Conservation (phyloP, 805 yeast genomes). For the Zygosaccharomyces rouxii region DNA sequence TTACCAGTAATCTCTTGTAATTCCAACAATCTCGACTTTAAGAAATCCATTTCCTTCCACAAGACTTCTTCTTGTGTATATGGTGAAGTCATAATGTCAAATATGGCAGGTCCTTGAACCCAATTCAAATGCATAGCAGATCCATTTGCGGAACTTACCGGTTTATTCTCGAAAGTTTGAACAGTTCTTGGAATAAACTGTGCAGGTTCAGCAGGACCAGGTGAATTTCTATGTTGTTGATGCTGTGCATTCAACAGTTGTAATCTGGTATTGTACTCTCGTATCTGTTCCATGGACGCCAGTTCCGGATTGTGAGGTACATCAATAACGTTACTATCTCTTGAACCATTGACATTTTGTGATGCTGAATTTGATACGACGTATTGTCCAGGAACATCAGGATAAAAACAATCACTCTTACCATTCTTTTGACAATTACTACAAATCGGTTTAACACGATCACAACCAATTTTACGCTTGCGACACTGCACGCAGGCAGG, state of each 20-base stretch:
- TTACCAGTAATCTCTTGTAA: conserved; percentile 32
- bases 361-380: conserved; percentile 20
- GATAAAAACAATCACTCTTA: conserved; percentile 29
- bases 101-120: conserved; percentile 33
- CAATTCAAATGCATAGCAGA: conserved; percentile 21
- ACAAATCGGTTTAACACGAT: conserved; percentile 41
- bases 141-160: conserved; percentile 22
- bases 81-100: conserved; percentile 24
- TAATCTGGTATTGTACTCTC: conserved; percentile 29
- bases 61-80: conserved; percentile 26
- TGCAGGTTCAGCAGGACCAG: conserved; percentile 20
- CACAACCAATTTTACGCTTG: conserved; percentile 38
- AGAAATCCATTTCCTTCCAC: conserved; percentile 27
- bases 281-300: conserved; percentile 30
- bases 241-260: conserved; percentile 25
- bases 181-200: conserved; percentile 27
- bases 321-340: conserved; percentile 8
- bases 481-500: conserved; percentile 36
- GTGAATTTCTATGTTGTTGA: conserved; percentile 18
- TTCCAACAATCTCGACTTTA: conserved; percentile 27
- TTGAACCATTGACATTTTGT: conserved; percentile 7
- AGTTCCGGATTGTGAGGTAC: conserved; percentile 22
- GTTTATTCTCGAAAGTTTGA: conserved; percentile 23
- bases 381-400: conserved; percentile 29
- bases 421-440: conserved; percentile 35